A percentile compares a stretch with the other conserved stretches of the same genome.
Conservation (phyloP, 2,329 filamentous ascomycete species). For the Blastomyces parvus region DNA sequence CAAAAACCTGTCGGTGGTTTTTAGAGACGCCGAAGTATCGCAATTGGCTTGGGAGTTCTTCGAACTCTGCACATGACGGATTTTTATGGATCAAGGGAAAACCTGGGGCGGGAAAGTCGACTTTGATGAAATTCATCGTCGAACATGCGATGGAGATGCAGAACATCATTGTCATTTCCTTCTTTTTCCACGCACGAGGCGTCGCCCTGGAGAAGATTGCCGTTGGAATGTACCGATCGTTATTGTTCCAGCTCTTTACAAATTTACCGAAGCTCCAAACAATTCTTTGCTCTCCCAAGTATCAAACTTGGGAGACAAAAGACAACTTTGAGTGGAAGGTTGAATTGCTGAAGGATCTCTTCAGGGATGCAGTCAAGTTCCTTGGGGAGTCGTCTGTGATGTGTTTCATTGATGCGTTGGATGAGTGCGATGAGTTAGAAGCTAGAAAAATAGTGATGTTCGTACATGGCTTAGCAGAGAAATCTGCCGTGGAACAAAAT, state of each 20-base stretch:
- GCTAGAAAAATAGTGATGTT: slow-evolving; percentile 31
- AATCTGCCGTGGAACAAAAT: slow-evolving; percentile 12
- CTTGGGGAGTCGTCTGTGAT: slow-evolving; percentile 17
- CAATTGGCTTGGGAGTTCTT: slow-evolving; percentile 29
- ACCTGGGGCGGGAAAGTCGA: slow-evolving; percentile 30
- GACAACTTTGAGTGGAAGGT: slow-evolving; percentile 12
- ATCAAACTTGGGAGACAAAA: neutral
- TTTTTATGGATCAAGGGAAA: slow-evolving; percentile 36
- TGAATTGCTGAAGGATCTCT: slow-evolving; percentile 16
- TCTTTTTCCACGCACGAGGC: slow-evolving; percentile 26
- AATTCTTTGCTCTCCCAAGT: slow-evolving; percentile 14
- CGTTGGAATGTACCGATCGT: slow-evolving; percentile 23
- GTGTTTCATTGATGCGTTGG: slow-evolving; percentile 40
- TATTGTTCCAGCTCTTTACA: slow-evolving; percentile 22
- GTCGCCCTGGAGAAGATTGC: slow-evolving; percentile 19
- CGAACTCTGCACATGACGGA: slow-evolving; percentile 20
- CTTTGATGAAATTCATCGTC: slow-evolving; percentile 26
- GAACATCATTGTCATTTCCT: slow-evolving; percentile 15
- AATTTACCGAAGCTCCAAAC: slow-evolving; percentile 17
- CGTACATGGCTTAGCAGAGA: slow-evolving; percentile 26
- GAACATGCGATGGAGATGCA: slow-evolving; percentile 7
- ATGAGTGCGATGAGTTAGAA: slow-evolving; percentile 37
- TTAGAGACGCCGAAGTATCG: slow-evolving; percentile 28
- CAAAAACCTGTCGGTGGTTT: slow-evolving; percentile 37
- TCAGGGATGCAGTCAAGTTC: slow-evolving; percentile 11